A percentile compares a stretch with the other conserved stretches of the same genome.
Conservation (phyloP, 2,329 filamentous ascomycete genomes). For the Diaporthe vaccinii region DNA sequence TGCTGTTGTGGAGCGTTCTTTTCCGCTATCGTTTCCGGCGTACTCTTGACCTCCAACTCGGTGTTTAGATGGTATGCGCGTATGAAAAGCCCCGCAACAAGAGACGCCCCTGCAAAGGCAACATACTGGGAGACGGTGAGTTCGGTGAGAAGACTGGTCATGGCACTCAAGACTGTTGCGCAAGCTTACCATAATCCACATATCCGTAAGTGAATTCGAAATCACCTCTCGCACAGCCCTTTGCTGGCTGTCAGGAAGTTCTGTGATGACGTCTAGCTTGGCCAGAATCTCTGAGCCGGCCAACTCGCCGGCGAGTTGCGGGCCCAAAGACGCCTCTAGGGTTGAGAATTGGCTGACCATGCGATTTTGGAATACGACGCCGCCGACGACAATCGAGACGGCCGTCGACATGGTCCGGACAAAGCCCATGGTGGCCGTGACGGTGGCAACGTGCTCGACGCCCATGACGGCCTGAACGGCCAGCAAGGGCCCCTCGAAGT, state of each 20-base stretch:
- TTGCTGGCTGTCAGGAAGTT: background rate
- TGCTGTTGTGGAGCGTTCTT: too few relatives aligned
- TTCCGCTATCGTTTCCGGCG: too few relatives aligned
- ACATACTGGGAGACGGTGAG: too few relatives aligned
- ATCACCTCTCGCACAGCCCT: background rate
- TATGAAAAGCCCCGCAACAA: too few relatives aligned
- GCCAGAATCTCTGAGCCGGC: slow-evolving; percentile 55
- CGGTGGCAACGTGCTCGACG: slow-evolving; percentile 69
- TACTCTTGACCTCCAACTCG: too few relatives aligned
- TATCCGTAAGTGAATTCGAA: background rate
- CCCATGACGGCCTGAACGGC: slow-evolving; percentile 72
- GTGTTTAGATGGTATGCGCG: too few relatives aligned
- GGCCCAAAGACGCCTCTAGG: background rate
- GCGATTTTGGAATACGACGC: slow-evolving; percentile 44
- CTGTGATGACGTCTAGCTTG: background rate
- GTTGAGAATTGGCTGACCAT: slow-evolving; percentile 44
- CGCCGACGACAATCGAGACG: slow-evolving; percentile 68
- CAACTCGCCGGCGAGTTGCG: slow-evolving; percentile 60
- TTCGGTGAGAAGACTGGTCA: too few relatives aligned
- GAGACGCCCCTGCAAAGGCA: too few relatives aligned
- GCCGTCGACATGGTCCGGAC: slow-evolving; percentile 65
- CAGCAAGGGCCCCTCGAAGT: slow-evolving; percentile 72
- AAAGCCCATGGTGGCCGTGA: slow-evolving; percentile 71
- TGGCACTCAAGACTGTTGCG: too few relatives aligned
- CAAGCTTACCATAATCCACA: background rate